Base-by-base conservation (phyloP, 2,329 filamentous ascomycete genomes). In the Monosporascus sp. region DNA sequence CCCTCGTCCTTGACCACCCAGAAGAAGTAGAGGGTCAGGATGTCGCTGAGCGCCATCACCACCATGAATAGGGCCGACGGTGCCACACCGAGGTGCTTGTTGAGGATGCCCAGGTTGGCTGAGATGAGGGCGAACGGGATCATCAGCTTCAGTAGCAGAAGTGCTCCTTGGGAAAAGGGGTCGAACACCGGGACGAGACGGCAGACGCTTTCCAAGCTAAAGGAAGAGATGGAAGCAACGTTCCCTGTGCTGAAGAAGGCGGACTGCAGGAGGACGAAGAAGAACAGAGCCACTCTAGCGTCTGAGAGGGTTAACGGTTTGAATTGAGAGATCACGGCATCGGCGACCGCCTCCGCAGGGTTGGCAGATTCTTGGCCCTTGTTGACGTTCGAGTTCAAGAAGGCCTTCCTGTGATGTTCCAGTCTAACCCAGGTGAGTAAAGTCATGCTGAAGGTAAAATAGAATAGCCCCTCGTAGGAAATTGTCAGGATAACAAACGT, bases 161-260 rank as follows among this genome's bases (percentile, higher is more conserved):
- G 79, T 0, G 91, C 90, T 27, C 86, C 89, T 71, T 99, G 95
- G 1, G 86, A 88, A 69, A 97, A 95, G 11, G 94, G 94, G 66
- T 93, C 90, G 70, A 99, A 99, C 56, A 99, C 77, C 5, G 94
- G 94, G 49, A 97, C 80, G 7, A 99, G 82, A 2, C 94, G 86
- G 68, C 79, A 82, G 7, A 99, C 94, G 63, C 89, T 92, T 54
- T 97, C 94, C 41, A 99, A 77, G 57, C 89, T 95, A 75, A 99
- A 99, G 1, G 90, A 89, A 17, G 92, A 96, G 52, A 99, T 74
- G 0, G 93, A 97, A 1, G 94, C 94, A 54, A 99, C 85, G 73
- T 99, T 99, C 58, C 94, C 94, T 0, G 93, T 97, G 73, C 87
- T 90, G 80, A 97, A 99, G 72, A 99, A 99, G 50, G 88, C 94